Evolutionary conservation across 208 protist species (phyloP).

Genomic region (Crithidia brevicula): DNA sequence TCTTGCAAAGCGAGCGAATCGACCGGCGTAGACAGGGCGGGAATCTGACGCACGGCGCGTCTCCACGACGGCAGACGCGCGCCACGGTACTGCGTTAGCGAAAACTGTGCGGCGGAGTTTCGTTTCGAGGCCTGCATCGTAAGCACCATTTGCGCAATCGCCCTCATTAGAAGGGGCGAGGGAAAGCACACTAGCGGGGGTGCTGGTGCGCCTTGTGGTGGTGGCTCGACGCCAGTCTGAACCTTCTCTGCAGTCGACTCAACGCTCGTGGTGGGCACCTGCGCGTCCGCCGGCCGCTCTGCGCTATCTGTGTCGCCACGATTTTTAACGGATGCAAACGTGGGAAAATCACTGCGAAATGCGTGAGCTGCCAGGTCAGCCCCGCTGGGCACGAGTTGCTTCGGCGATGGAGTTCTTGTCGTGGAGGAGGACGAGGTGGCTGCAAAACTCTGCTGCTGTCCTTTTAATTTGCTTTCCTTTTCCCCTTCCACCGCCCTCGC

Average conservation of each 20-base stretch:
- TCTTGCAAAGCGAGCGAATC: not conserved
- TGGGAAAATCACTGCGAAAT: not conserved
- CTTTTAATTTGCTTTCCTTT: no score
- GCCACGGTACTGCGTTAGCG: constrained; percentile 20
- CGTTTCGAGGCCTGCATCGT: constrained; percentile 20
- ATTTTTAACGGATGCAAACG: no score
- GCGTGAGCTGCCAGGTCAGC: not conserved
- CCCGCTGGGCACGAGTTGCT: constrained; percentile 1
- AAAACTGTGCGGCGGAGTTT: constrained; percentile 17
- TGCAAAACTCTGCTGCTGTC: constrained; percentile 1
- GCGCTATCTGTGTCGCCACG: no score
- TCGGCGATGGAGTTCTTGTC: no score
- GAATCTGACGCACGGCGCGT: not conserved
- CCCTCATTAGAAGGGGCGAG: constrained; percentile 19
- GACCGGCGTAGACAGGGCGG: not conserved
- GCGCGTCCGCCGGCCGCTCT: no score
- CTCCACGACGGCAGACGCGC: constrained; percentile 16
- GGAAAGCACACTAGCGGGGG: constrained; percentile 14
- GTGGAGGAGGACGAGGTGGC: not conserved
- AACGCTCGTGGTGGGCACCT: no score
- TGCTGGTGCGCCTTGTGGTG: not conserved
- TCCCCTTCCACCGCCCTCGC: not conserved
- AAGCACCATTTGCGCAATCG: constrained; percentile 32
- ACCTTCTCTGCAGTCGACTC: not conserved
- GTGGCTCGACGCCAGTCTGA: not conserved